These are phyloP conservation scores for Amoebophrya sp. DNA, from an alignment of 169 alveolate genomes.

Conservation along the genomic window DNA sequence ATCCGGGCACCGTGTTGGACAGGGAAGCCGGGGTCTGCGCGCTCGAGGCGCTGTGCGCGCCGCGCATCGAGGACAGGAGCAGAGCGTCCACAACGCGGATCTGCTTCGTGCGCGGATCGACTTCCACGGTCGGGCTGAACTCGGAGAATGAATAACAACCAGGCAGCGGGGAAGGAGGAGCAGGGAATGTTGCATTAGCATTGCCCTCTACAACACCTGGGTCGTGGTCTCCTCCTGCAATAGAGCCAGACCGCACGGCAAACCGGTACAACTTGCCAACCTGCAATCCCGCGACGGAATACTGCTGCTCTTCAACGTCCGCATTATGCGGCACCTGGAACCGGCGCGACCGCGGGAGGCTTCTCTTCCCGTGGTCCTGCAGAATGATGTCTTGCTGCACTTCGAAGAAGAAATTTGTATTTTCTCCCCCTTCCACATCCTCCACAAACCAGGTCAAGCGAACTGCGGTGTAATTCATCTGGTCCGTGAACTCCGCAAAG, in stretches of 20 bases:
- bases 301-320: neutral
- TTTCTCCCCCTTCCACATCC: neutral
- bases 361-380: neutral
- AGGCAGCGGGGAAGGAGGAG: no score
- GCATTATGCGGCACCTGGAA: neutral
- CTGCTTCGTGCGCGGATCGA: no score
- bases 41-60: no score
- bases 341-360: neutral
- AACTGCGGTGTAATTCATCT: neutral
- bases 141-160: no score
- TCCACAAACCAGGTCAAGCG: neutral
- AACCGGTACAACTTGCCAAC: neutral
- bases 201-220: neutral
- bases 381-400: neutral
- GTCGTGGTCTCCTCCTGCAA: neutral
- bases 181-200: no score
- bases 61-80: no score
- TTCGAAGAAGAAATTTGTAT: neutral
- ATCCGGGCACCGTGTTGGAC: no score
- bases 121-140: no score
- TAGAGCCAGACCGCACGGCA: neutral
- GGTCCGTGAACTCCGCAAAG: neutral
- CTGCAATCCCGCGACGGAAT: no score
- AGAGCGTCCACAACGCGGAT: no score
- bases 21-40: no score